Conservation (phyloP, 257 asterid genomes). For the Solanum bulbocastanum region DNA sequence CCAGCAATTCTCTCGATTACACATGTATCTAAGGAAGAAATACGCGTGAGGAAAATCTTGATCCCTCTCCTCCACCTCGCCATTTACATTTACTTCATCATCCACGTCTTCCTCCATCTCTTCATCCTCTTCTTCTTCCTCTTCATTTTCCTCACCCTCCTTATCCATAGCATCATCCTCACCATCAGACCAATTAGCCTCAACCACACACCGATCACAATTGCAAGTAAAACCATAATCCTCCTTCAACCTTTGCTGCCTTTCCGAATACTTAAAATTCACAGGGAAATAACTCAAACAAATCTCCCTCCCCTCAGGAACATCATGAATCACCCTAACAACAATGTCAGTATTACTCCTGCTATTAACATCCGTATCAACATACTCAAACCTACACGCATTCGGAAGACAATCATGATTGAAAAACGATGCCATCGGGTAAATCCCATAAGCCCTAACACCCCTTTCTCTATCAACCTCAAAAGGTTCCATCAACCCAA, state of each 20-base stretch:
- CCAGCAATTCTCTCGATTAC: constrained; percentile 63
- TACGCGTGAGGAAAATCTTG: constrained; percentile 78
- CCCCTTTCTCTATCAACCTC: constrained; percentile 37
- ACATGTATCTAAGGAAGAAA: constrained; percentile 73
- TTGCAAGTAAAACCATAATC: constrained; percentile 73
- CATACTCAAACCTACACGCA: constrained; percentile 87
- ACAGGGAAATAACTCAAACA: constrained; percentile 92
- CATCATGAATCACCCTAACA: constrained; percentile 70
- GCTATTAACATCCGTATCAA: constrained; percentile 29
- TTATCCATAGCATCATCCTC: constrained; percentile 41
- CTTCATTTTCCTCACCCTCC: constrained; percentile 5
- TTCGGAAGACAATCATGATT: constrained; percentile 97
- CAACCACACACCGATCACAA: constrained; percentile 92
- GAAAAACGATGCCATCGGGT: constrained; percentile 73
- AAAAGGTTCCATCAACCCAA: constrained; percentile 83
- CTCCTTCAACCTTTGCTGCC: constrained; percentile 76
- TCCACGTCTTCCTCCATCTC: constrained; percentile 42
- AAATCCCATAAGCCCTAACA: constrained; percentile 82
- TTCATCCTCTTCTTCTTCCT: constrained; percentile 6
- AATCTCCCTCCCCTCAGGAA: constrained; percentile 65
- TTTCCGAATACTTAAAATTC: constrained; percentile 57
- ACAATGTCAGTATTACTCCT: constrained; percentile 35
- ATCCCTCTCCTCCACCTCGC: constrained; percentile 15
- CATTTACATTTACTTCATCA: constrained; percentile 18
- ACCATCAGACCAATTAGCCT: constrained; percentile 79